Conservation (phyloP, 129 eudicot species). For the Artemisia argyi region DNA sequence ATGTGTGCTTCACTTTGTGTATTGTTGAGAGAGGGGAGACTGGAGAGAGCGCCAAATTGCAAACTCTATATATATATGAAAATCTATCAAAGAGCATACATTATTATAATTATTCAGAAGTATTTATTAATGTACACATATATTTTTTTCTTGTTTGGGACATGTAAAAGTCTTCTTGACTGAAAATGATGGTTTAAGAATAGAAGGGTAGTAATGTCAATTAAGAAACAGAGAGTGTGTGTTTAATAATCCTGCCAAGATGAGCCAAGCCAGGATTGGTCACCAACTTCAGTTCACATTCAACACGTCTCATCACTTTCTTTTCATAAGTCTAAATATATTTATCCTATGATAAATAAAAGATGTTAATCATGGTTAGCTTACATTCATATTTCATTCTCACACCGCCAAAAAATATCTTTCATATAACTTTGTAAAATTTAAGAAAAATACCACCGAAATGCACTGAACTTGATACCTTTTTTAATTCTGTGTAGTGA, state of each 20-base stretch:
- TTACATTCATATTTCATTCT: not conserved
- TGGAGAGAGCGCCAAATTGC: slow-evolving; percentile 31
- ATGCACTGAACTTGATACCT: too few relatives aligned
- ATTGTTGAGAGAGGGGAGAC: slow-evolving; percentile 11
- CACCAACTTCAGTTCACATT: slow-evolving; percentile 37
- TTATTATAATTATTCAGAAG: not conserved
- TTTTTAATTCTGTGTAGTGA: too few relatives aligned
- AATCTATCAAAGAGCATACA: not conserved
- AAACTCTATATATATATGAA: slow-evolving; percentile 16
- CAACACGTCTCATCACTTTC: slow-evolving; percentile 37
- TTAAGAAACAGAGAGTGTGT: slow-evolving; percentile 22
- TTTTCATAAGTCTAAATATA: not conserved
- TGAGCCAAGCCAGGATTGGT: slow-evolving; percentile 31
- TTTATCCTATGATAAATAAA: not conserved
- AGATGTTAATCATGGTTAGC: not conserved
- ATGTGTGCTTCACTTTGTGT: not conserved
- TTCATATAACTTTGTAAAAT: too few relatives aligned
- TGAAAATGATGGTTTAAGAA: slow-evolving; percentile 1
- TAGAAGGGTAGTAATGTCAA: slow-evolving; percentile 38
- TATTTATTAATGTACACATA: too few relatives aligned
- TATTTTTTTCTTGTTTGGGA: too few relatives aligned
- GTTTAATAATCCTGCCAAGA: slow-evolving; percentile 10
- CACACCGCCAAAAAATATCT: not conserved
- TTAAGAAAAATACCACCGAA: too few relatives aligned
- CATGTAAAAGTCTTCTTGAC: slow-evolving; percentile 1